Evolutionary conservation across 1,139 yeast species (phyloP).

Genomic region (Debaryomyces sp.): DNA sequence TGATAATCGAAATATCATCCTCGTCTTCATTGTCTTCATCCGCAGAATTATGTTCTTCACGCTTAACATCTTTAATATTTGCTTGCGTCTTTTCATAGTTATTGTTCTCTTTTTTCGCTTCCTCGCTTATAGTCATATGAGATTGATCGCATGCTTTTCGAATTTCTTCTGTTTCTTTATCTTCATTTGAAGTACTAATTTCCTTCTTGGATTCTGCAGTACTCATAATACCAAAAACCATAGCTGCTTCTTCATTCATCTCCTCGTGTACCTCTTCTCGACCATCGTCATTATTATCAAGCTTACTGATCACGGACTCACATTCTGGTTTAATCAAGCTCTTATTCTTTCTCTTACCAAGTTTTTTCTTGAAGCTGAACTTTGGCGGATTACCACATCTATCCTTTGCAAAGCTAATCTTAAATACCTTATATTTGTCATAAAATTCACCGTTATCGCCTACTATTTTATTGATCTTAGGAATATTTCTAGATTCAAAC

Average conservation of each 20-base stretch:
- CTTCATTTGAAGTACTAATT: background rate
- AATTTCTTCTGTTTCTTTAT: background rate
- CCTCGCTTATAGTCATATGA: conserved; percentile 2
- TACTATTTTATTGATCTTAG: conserved; percentile 21
- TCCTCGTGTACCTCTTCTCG: background rate
- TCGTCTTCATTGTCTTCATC: conserved; percentile 36
- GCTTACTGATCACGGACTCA: background rate
- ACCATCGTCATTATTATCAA: background rate
- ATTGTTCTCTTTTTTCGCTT: conserved; percentile 8
- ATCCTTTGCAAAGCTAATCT: conserved; percentile 51
- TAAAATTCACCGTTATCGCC: conserved; percentile 38
- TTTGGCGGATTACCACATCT: conserved; percentile 53
- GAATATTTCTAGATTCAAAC: conserved; percentile 28
- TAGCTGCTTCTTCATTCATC: conserved; percentile 32
- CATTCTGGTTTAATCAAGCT: conserved; percentile 9
- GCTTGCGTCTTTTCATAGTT: conserved; percentile 20
- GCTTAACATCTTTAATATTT: conserved; percentile 8
- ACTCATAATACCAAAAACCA: conserved; percentile 50
- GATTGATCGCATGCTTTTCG: background rate
- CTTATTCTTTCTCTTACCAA: conserved; percentile 10
- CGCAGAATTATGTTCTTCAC: conserved; percentile 7
- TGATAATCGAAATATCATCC: conserved; percentile 47
- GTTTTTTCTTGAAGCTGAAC: conserved; percentile 42
- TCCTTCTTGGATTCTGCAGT: background rate
- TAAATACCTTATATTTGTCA: conserved; percentile 39